These are phyloP conservation scores for Clarkia xantiana DNA, from an alignment of 345 rosid species.

Conservation along the genomic window DNA sequence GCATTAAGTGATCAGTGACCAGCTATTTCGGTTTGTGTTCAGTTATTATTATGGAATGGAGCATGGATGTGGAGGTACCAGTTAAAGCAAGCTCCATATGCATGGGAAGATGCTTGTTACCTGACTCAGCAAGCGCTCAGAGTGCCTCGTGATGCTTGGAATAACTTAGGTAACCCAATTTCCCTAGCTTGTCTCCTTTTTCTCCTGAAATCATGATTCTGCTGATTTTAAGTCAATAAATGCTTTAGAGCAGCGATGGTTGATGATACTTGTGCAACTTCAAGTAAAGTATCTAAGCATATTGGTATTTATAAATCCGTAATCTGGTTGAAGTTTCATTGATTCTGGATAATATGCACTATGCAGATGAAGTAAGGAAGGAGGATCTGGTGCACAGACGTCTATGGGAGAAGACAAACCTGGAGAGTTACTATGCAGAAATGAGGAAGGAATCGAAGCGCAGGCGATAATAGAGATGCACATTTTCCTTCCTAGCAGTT, in stretches of 20 bases:
- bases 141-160: slow-evolving; percentile 59
- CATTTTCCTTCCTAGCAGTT: no score
- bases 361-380: slow-evolving; percentile 52
- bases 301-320: no score
- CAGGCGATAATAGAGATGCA: slow-evolving; percentile 36
- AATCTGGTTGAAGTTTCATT: background rate
- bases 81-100: slow-evolving; percentile 55
- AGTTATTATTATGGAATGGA: slow-evolving; percentile 58
- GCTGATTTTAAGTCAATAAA: background rate
- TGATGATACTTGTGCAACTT: no score
- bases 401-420: slow-evolving; percentile 70
- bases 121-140: slow-evolving; percentile 57
- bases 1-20: no score
- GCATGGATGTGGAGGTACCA: slow-evolving; percentile 89
- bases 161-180: slow-evolving; percentile 40
- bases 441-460: slow-evolving; percentile 80
- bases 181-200: background rate
- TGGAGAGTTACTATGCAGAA: slow-evolving; percentile 57
- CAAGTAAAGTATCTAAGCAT: no score
- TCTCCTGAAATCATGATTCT: background rate
- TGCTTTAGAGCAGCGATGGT: no score
- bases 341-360: background rate
- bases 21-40: slow-evolving; percentile 7
- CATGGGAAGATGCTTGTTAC: slow-evolving; percentile 79
- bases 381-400: slow-evolving; percentile 62